Percentiles rank a stretch among this genome's conserved stretches.
phyloP scores from a whole-genome alignment of 305 asterid species.

The Fraxinus dipetala region DNA sequence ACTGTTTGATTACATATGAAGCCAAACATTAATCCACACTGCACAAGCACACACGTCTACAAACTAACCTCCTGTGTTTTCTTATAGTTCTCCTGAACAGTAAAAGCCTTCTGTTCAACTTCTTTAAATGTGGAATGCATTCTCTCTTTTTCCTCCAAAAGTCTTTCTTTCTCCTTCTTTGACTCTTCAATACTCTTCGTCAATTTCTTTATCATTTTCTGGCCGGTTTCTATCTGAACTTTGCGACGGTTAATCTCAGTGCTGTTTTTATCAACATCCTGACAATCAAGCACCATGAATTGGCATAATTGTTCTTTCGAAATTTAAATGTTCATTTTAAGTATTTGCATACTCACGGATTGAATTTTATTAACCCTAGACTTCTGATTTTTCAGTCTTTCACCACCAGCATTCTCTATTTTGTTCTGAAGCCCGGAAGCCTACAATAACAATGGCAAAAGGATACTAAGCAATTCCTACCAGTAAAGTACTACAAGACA shows the following conservation, averaged over 20 bases:
- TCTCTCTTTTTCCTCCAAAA: conserved; percentile 55
- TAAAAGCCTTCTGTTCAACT: conserved; percentile 75
- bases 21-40: background rate
- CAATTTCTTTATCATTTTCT: conserved; percentile 67
- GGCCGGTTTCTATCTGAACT: conserved; percentile 81
- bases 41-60: background rate
- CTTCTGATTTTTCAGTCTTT: conserved; percentile 68
- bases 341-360: conserved; percentile 56
- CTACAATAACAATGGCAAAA: conserved; percentile 35
- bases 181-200: conserved; percentile 82
- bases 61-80: conserved; percentile 69
- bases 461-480: background rate
- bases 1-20: background rate
- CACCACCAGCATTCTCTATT: conserved; percentile 98
- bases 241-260: conserved; percentile 82
- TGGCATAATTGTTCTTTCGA: conserved; percentile 5
- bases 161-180: conserved; percentile 63
- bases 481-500: background rate
- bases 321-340: background rate
- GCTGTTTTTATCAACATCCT: conserved; percentile 78
- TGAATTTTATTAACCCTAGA: conserved; percentile 66
- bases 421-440: conserved; percentile 79
- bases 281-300: conserved; percentile 22
- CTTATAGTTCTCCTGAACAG: conserved; percentile 73
- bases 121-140: conserved; percentile 63